Conservation (phyloP, 176 grass and related monocot species). For the Bolboschoenus planiculmis region DNA sequence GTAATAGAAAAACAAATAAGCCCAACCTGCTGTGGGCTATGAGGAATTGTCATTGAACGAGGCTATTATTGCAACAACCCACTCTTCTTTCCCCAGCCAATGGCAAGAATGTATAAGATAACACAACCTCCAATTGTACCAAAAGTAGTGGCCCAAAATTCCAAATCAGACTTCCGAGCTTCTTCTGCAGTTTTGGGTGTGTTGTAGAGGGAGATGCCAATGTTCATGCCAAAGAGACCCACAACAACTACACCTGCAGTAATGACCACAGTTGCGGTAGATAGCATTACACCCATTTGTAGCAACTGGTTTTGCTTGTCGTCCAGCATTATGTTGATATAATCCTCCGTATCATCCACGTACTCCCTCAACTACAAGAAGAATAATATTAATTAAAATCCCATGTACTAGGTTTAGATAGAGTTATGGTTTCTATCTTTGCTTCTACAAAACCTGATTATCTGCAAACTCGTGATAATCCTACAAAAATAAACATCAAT, state of each 20-base stretch:
- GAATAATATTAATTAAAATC: neutral
- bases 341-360: slow-evolving; percentile 69
- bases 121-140: slow-evolving; percentile 60
- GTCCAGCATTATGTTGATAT: slow-evolving; percentile 86
- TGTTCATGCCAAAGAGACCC: slow-evolving; percentile 85
- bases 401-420: neutral
- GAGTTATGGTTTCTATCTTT: neutral
- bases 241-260: slow-evolving; percentile 62
- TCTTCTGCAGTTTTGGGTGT: slow-evolving; percentile 31
- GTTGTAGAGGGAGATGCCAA: slow-evolving; percentile 43
- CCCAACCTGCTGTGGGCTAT: neutral
- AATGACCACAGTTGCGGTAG: slow-evolving; percentile 54
- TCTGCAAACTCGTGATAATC: neutral
- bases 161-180: slow-evolving; percentile 31
- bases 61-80: slow-evolving; percentile 48
- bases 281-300: slow-evolving; percentile 79
- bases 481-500: neutral
- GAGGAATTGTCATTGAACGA: neutral
- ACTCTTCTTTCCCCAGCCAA: slow-evolving; percentile 70
- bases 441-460: neutral
- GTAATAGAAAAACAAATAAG: neutral
- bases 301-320: slow-evolving; percentile 83
- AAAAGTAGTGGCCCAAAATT: slow-evolving; percentile 69
- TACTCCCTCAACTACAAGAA: slow-evolving; percentile 62
- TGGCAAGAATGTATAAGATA: slow-evolving; percentile 51